phyloP scores from a whole-genome alignment of 257 asterid genomes.

The Nicotiana undulata region DNA sequence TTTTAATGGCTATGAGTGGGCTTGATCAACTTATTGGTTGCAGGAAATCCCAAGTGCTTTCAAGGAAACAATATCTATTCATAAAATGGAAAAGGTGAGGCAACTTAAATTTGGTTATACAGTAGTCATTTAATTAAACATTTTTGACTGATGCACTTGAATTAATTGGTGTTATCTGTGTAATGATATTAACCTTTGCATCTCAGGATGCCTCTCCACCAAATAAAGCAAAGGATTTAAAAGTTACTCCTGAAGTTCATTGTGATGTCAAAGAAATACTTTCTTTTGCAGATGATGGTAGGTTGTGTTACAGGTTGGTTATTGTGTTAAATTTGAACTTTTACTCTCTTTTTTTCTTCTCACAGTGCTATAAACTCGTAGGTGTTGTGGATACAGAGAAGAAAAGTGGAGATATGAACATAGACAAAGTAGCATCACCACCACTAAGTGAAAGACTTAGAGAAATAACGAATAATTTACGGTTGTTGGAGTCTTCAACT shows the following conservation, averaged over 20 bases:
- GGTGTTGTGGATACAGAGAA: constrained; percentile 20
- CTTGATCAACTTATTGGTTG: not conserved
- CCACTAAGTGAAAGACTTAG: constrained; percentile 54
- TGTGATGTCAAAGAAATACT: constrained; percentile 7
- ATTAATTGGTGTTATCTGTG: not conserved
- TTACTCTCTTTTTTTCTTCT: too few relatives aligned
- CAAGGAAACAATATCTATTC: not conserved
- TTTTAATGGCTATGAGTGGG: not conserved
- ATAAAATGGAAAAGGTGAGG: not conserved
- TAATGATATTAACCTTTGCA: constrained; percentile 1
- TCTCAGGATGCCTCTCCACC: constrained; percentile 33
- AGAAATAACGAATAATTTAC: constrained; percentile 48
- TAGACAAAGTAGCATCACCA: constrained; percentile 37
- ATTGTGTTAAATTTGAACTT: not conserved
- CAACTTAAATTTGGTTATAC: not conserved
- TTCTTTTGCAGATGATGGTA: constrained; percentile 20
- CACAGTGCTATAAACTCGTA: constrained; percentile 7
- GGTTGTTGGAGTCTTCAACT: constrained; percentile 45
- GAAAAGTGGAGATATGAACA: constrained; percentile 16
- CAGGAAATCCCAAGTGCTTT: not conserved
- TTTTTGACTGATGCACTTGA: constrained; percentile 1
- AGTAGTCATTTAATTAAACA: not conserved
- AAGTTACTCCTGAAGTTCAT: constrained; percentile 12
- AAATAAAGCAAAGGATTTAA: constrained; percentile 3
- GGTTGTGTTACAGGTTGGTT: not conserved